These are phyloP conservation scores for Sphagnum tenellum DNA, from an alignment of 225 moss, liverwort and hornwort genomes.

Conservation along the genomic window DNA sequence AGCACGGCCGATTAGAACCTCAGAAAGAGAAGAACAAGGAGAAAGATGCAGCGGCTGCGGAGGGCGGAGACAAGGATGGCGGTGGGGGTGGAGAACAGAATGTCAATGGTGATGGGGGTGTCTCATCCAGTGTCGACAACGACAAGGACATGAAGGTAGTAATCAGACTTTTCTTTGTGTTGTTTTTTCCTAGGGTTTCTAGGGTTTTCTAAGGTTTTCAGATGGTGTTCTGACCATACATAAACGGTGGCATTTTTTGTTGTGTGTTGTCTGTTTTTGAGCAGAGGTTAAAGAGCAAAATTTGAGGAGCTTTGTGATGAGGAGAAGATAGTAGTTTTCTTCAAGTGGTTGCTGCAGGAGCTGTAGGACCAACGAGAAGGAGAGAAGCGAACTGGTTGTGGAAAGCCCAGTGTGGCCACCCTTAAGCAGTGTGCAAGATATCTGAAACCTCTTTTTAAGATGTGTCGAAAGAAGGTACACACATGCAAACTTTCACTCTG, in stretches of 20 bases:
- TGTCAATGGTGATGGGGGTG: conserved; percentile 65
- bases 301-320: conserved; percentile 91
- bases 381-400: conserved; percentile 81
- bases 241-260: no score
- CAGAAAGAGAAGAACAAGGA: conserved; percentile 91
- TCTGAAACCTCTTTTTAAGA: conserved; percentile 88
- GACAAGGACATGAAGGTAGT: conserved; percentile 84
- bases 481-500: no score
- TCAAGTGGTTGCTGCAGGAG: conserved; percentile 85
- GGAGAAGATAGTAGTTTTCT: conserved; percentile 94
- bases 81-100: conserved; percentile 87
- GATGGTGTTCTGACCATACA: no score
- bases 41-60: conserved; percentile 55
- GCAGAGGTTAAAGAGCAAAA: conserved; percentile 74
- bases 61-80: conserved; percentile 76
- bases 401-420: conserved; percentile 89
- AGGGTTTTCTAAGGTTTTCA: no score
- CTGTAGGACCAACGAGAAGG: conserved; percentile 67
- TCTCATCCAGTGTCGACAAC: conserved; percentile 88
- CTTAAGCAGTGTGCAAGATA: conserved; percentile 99
- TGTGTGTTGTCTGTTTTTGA: background rate
- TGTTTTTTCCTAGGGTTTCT: no score
- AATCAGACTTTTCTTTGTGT: no score
- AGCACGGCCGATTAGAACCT: conserved; percentile 77
- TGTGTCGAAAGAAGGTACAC: conserved; percentile 75